Percentiles rank a stretch among this genome's conserved stretches.
phyloP scores from a whole-genome alignment of 805 yeast genomes.

The Saccharomycopsis amapae region DNA sequence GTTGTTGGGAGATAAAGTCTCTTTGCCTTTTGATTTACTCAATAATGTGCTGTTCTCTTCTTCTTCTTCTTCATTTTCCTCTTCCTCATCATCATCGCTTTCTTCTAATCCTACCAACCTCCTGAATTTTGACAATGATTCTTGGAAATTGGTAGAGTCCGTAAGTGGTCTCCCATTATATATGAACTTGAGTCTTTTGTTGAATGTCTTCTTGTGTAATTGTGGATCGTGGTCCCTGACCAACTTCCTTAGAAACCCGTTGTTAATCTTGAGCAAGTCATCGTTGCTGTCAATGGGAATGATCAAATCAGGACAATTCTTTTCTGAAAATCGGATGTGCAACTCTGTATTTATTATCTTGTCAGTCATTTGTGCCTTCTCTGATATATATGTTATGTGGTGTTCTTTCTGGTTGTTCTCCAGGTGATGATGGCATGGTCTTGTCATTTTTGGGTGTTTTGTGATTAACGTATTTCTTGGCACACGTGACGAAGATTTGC shows the following conservation, averaged over 20 bases:
- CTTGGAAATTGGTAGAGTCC: slow-evolving; percentile 46
- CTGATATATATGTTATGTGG: too few species aligned
- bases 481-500: too few species aligned
- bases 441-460: too few species aligned
- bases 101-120: slow-evolving; percentile 32
- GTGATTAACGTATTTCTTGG: too few species aligned
- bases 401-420: too few species aligned
- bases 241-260: slow-evolving; percentile 34
- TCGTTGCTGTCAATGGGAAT: slow-evolving; percentile 29
- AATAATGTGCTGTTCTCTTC: neutral
- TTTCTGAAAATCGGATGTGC: slow-evolving; percentile 40
- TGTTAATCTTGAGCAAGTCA: slow-evolving; percentile 30
- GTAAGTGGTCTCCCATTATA: slow-evolving; percentile 61
- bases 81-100: slow-evolving; percentile 17
- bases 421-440: too few species aligned
- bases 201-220: slow-evolving; percentile 29
- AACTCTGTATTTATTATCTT: slow-evolving; percentile 12
- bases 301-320: slow-evolving; percentile 34
- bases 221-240: slow-evolving; percentile 32
- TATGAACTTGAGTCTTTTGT: slow-evolving; percentile 54
- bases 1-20: slow-evolving; percentile 19
- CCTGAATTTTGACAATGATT: slow-evolving; percentile 36
- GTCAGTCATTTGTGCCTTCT: too few species aligned
- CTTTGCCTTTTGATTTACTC: slow-evolving; percentile 13
- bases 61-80: slow-evolving; percentile 1